Percentiles rank a stretch among this genome's conserved stretches.
Conservation (phyloP, 2,329 filamentous ascomycete species). For the Dactylellina cionopaga region DNA sequence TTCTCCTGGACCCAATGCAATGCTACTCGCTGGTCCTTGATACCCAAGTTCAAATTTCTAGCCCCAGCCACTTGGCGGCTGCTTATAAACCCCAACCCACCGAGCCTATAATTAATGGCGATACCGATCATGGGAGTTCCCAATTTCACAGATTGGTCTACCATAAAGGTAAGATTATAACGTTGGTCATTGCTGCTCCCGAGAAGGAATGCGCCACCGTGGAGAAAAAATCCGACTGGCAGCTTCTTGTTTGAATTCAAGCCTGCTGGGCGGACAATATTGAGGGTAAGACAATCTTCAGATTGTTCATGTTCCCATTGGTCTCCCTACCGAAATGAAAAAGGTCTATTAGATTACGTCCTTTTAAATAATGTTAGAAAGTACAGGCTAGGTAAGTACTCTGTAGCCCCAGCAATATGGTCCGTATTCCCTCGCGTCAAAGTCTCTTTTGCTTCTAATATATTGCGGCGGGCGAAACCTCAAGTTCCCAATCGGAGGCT, state of each 20-base stretch:
- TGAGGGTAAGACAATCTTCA: conserved; percentile 59
- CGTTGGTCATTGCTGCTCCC: conserved; percentile 67
- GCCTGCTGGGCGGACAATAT: conserved; percentile 58
- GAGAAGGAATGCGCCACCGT: conserved; percentile 65
- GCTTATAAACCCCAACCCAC: conserved; percentile 67
- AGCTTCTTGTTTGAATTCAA: conserved; percentile 35
- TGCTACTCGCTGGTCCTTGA: conserved; percentile 70
- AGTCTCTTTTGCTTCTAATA: conserved; percentile 52
- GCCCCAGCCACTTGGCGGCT: conserved; percentile 62
- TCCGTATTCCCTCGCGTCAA: conserved; percentile 57
- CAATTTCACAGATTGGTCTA: conserved; percentile 66
- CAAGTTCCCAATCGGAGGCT: conserved; percentile 66
- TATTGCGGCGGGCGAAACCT: conserved; percentile 62
- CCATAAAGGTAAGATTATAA: conserved; percentile 72
- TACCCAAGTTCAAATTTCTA: conserved; percentile 69
- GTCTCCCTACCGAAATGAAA: conserved; percentile 28
- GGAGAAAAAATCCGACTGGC: conserved; percentile 59
- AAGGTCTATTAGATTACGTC: too few relatives aligned
- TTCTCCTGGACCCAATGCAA: conserved; percentile 71
- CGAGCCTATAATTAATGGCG: conserved; percentile 67
- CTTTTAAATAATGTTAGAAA: too few relatives aligned
- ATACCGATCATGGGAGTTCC: conserved; percentile 68
- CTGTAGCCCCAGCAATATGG: conserved; percentile 58
- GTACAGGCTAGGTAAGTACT: conserved; percentile 54
- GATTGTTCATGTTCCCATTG: conserved; percentile 25